A percentile compares a stretch with the other conserved stretches of the same genome.
phyloP scores from a whole-genome alignment of 164 flowering plant species.

The Sedum album region DNA sequence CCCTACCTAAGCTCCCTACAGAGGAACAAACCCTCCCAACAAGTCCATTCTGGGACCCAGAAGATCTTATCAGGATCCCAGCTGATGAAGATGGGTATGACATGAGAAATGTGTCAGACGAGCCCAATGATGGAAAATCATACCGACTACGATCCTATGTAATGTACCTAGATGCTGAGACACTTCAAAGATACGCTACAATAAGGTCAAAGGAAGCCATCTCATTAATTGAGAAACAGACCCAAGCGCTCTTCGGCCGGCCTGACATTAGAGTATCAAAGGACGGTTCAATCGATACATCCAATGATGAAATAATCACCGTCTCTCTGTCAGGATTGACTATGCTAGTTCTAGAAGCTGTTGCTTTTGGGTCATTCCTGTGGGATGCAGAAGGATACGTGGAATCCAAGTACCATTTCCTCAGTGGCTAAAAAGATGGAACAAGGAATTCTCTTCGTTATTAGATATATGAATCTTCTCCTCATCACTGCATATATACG shows the following conservation, averaged over 20 bases:
- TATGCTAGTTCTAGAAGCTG: conserved; percentile 48
- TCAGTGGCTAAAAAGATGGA: conserved; percentile 26
- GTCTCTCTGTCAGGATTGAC: conserved; percentile 65
- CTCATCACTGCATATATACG: neutral
- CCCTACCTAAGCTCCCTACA: conserved; percentile 2
- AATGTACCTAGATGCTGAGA: conserved; percentile 9
- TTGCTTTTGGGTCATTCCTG: conserved; percentile 81
- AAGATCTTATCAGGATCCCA: conserved; percentile 41
- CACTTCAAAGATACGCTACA: conserved; percentile 81
- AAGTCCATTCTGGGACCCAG: conserved; percentile 61
- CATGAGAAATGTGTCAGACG: no score
- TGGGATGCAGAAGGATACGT: conserved; percentile 81
- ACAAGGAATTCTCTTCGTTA: neutral
- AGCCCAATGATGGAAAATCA: conserved; percentile 32
- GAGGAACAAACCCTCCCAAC: conserved; percentile 27
- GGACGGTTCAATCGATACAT: conserved; percentile 60
- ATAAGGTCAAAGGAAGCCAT: conserved; percentile 81
- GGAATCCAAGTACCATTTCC: conserved; percentile 58
- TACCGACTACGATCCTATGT: conserved; percentile 12
- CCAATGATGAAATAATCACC: conserved; percentile 55
- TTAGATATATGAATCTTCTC: neutral
- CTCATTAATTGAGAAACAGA: conserved; percentile 43
- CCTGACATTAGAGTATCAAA: conserved; percentile 60
- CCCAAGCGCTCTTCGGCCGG: conserved; percentile 84
- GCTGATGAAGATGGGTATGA: conserved; percentile 32